A percentile compares a stretch with the other conserved stretches of the same genome.
These are phyloP conservation scores for Flaveria ramosissima DNA, from an alignment of 129 eudicot species.

Conservation along the genomic window DNA sequence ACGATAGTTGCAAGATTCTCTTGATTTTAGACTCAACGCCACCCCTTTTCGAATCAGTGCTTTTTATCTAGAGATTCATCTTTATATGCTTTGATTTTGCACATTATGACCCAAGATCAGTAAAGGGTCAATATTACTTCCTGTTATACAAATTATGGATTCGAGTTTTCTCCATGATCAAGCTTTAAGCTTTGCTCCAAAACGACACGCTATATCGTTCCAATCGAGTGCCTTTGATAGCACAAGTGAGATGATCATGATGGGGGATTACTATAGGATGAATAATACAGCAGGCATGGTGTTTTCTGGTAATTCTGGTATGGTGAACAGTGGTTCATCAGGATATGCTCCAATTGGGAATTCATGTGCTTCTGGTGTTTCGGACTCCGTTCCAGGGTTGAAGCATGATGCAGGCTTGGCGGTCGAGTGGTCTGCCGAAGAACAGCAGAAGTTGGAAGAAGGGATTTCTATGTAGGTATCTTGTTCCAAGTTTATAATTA, in stretches of 20 bases:
- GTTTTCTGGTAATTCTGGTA: slow-evolving; percentile 44
- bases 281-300: slow-evolving; percentile 27
- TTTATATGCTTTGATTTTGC: slow-evolving; percentile 21
- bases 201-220: slow-evolving; percentile 50
- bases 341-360: slow-evolving; percentile 35
- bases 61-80: slow-evolving; percentile 26
- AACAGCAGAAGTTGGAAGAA: slow-evolving; percentile 80
- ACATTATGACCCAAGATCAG: slow-evolving; percentile 19
- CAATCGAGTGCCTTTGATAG: slow-evolving; percentile 47
- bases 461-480: slow-evolving; percentile 78
- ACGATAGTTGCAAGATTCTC: slow-evolving; percentile 32
- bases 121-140: slow-evolving; percentile 6
- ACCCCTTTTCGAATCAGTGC: slow-evolving; percentile 29
- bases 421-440: slow-evolving; percentile 84
- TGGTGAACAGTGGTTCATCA: slow-evolving; percentile 35
- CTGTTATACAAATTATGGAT: slow-evolving; percentile 33
- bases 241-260: slow-evolving; percentile 49
- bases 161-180: slow-evolving; percentile 51
- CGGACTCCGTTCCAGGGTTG: slow-evolving; percentile 61
- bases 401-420: slow-evolving; percentile 75
- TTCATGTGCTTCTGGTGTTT: slow-evolving; percentile 47
- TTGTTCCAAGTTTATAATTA: slow-evolving; percentile 28
- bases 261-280: slow-evolving; percentile 48
- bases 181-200: slow-evolving; percentile 33
- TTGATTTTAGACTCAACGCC: slow-evolving; percentile 34